These are phyloP conservation scores for Picea sitchensis DNA, from an alignment of 75 land plant genomes.

Conservation along the genomic window DNA sequence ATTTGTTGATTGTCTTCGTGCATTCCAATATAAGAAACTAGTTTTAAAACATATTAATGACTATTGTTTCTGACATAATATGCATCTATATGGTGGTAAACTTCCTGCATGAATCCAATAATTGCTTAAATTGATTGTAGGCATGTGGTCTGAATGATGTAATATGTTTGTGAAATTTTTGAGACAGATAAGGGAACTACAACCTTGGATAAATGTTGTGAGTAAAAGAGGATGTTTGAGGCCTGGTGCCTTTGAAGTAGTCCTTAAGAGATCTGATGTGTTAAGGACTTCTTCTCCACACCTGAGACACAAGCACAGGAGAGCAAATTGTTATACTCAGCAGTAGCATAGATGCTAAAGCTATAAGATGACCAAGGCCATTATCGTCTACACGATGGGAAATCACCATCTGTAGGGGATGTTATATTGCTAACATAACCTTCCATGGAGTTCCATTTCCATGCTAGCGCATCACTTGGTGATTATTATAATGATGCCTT, in stretches of 20 bases:
- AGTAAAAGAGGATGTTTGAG: no score
- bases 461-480: no score
- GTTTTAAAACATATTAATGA: background rate
- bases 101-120: constrained; percentile 6
- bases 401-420: no score
- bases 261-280: background rate
- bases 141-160: background rate
- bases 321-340: no score
- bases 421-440: no score
- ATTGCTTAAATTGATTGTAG: background rate
- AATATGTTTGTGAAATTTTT: background rate
- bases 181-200: background rate
- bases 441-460: no score
- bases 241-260: background rate
- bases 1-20: background rate
- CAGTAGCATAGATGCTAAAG: no score
- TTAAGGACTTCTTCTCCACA: no score
- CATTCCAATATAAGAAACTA: background rate
- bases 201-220: background rate
- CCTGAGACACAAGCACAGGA: no score
- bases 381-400: no score
- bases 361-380: no score
- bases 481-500: no score
- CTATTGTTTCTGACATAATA: constrained; percentile 3
- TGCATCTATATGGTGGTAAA: background rate